Conservation (phyloP, 1,284 basidiomycete genomes). For the Ustilago cynodontis region DNA sequence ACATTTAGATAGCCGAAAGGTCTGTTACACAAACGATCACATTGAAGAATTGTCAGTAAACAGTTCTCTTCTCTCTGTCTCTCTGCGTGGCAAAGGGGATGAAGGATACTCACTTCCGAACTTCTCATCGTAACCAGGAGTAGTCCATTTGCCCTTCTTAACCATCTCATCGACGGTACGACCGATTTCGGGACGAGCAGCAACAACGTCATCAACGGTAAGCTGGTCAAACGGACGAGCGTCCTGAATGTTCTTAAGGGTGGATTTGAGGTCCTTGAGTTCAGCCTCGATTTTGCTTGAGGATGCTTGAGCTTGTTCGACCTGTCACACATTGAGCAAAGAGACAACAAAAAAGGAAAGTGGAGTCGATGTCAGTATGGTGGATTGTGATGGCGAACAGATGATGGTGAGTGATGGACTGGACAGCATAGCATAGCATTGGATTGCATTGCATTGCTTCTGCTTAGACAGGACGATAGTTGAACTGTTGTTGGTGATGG, state of each 20-base stretch:
- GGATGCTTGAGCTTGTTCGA: conserved; percentile 90
- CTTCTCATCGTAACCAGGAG: conserved; percentile 72
- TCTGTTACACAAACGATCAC: conserved; percentile 27
- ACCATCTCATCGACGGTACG: conserved; percentile 97
- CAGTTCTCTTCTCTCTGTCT: too few species aligned
- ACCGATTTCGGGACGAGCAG: conserved; percentile 90
- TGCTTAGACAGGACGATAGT: too few species aligned
- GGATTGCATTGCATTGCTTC: not conserved
- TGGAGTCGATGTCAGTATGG: conserved; percentile 19
- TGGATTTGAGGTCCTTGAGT: conserved; percentile 90
- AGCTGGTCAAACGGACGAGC: conserved; percentile 98
- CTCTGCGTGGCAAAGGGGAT: too few species aligned
- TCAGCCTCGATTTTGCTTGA: conserved; percentile 91
- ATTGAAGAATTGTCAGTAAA: not conserved
- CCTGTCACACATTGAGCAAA: conserved; percentile 74
- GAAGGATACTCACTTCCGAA: conserved; percentile 62
- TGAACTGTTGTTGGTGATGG: too few species aligned
- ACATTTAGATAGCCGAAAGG: conserved; percentile 60
- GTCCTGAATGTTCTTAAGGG: conserved; percentile 96
- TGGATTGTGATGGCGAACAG: not conserved
- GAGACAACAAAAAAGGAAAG: not conserved
- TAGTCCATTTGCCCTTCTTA: conserved; percentile 98
- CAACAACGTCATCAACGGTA: conserved; percentile 89
- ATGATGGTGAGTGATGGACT: too few species aligned
- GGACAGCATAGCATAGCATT: too few species aligned